phyloP scores from a whole-genome alignment of 345 rosid genomes.

The Ceriops zippeliana region DNA sequence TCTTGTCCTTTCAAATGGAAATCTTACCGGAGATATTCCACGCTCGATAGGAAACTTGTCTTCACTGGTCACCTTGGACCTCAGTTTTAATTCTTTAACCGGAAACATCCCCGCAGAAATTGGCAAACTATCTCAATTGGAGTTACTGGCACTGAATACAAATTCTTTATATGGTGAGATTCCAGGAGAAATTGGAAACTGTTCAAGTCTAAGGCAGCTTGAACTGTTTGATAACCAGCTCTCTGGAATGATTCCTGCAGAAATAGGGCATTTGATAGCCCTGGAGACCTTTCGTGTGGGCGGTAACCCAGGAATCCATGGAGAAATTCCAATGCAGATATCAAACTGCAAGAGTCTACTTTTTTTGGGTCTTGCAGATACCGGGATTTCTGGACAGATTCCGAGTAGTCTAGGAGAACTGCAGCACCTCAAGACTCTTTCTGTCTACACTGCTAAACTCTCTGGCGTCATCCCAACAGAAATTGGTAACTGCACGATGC shows the following conservation, averaged over 20 bases:
- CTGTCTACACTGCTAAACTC: constrained; percentile 59
- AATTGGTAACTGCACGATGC: constrained; percentile 50
- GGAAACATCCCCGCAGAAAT: constrained; percentile 53
- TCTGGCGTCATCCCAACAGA: constrained; percentile 52
- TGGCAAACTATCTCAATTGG: constrained; percentile 39
- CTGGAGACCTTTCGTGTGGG: constrained; percentile 58
- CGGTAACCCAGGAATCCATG: constrained; percentile 52
- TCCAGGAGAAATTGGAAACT: constrained; percentile 50
- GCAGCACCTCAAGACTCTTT: constrained; percentile 51
- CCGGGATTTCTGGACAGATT: constrained; percentile 52
- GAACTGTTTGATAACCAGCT: constrained; percentile 61
- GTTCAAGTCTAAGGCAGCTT: constrained; percentile 44
- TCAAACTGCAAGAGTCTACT: constrained; percentile 44
- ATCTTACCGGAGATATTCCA: constrained; percentile 59
- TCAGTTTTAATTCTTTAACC: constrained; percentile 52
- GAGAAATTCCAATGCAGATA: constrained; percentile 58
- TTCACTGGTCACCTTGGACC: constrained; percentile 46
- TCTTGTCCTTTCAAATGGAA: constrained; percentile 47
- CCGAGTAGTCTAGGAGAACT: constrained; percentile 54
- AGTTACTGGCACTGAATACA: constrained; percentile 43
- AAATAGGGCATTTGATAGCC: constrained; percentile 39
- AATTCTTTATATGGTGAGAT: constrained; percentile 42
- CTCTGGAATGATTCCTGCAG: constrained; percentile 50
- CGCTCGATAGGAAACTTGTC: constrained; percentile 46
- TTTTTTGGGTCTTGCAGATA: constrained; percentile 64